Conservation (phyloP, 192 early-diverging fungal genomes). For the Coemansia sp. region DNA sequence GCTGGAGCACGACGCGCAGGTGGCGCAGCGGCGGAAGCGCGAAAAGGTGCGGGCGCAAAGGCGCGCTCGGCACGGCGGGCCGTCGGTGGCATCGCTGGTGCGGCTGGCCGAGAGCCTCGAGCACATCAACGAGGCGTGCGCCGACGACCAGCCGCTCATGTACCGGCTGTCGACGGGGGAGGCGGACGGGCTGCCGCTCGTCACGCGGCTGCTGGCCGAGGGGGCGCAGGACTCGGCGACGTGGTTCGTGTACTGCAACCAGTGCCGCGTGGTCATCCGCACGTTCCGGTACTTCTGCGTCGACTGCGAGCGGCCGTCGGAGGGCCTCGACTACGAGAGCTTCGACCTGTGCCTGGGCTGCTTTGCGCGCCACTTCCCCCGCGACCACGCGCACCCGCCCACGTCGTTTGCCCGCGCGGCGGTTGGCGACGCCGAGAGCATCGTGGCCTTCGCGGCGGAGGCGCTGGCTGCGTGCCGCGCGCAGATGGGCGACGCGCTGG, state of each 20-base stretch:
- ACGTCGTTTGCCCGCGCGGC: constrained; percentile 74
- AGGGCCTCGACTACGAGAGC: constrained; percentile 68
- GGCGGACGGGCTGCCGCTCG: constrained; percentile 39
- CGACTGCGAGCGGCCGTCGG: constrained; percentile 74
- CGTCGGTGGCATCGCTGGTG: constrained; percentile 33
- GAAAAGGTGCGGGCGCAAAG: constrained; percentile 27
- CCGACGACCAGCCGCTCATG: constrained; percentile 40
- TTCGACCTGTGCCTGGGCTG: constrained; percentile 78
- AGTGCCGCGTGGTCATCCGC: constrained; percentile 78
- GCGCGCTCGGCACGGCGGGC: constrained; percentile 20
- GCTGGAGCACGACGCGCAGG: constrained; percentile 30
- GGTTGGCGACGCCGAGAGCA: constrained; percentile 36
- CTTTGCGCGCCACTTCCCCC: constrained; percentile 71
- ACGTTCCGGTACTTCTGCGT: constrained; percentile 86
- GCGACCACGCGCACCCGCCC: constrained; percentile 75
- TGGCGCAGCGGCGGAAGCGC: constrained; percentile 31
- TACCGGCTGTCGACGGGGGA: constrained; percentile 32
- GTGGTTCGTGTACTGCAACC: constrained; percentile 78
- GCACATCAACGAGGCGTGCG: constrained; percentile 37
- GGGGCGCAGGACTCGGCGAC: constrained; percentile 48
- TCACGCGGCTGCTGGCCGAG: constrained; percentile 32
- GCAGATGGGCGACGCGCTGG: neutral
- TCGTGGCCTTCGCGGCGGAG: constrained; percentile 37
- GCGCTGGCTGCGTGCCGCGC: constrained; percentile 25
- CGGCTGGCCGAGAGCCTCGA: constrained; percentile 51